Base-by-base conservation (phyloP, 2,329 filamentous ascomycete genomes). In the Polychaeton citri region DNA sequence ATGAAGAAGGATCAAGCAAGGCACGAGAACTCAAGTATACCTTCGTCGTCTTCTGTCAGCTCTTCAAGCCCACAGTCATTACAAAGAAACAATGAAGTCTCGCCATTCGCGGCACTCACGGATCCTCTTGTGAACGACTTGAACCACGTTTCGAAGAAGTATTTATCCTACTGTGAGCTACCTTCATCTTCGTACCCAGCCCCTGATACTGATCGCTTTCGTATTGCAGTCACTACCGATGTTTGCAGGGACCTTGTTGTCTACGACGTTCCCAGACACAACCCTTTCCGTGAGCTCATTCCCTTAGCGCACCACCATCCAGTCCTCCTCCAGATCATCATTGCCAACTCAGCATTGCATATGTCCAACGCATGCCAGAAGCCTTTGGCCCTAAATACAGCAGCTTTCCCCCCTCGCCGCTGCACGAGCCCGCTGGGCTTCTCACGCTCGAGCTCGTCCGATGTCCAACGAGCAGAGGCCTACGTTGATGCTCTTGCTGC, bases 201-300 rank as follows among this genome's bases (percentile, higher is more conserved):
- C 32, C 33, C 45, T 44, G 19, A 40, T 37, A 53, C 38, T 26
- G 7, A 42, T 37, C 31, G 36, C 24, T n/a, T n/a, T n/a, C 24
- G 24, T 28, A 15, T 38, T 38, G 37, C 41, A 38, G 35, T 34
- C 41, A 36, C 33, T 33, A 45, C 71, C 53, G 52, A 66, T 36
- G 56, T 76, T 38, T 74, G 70, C 51, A 64, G 66, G 49, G 71
- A 74, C 44, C 62, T 75, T 40, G 61, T 67, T 1, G 52, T 68
- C 3, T 66, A 69, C 46, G 62, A 68, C 19, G 49, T 57, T 19
- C 55, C 56, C 19, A 57, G 60, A 1, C 55, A 60, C 12, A 70
- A 71, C 24, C 64, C 64, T 0, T 66, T 66, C 37, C 62, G 65
- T 20, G 61, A 67, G 36, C 54, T 71, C 5, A 61, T 68, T 16